Base-by-base conservation (phyloP, 768 basidiomycete genomes). In the Xerocomus potaroensis region DNA sequence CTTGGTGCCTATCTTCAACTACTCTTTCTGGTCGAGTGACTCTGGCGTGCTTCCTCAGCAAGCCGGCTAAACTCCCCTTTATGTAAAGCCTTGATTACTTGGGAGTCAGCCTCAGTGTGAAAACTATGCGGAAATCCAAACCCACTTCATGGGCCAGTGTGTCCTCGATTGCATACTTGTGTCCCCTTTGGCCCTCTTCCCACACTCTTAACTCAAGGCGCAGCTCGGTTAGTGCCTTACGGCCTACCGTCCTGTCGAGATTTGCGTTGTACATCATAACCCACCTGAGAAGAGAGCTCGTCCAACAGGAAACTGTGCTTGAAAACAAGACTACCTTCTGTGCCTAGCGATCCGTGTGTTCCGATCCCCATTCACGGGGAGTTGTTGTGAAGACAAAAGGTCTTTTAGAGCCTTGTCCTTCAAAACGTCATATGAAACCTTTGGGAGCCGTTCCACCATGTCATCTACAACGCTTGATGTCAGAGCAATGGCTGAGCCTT, bases 181-280 rank as follows among this genome's bases (percentile, higher is more conserved):
- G 63, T 23, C 48, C 59, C 50, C 73, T 77, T 42, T 64, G 71
- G 45, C 63, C 69, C 45, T 72, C 77, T 52, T 86, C 84, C 81
- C 80, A 82, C 54, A 63, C 66, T 52, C 69, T 75, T 58, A 87
- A 57, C 27, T 84, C 83, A 33, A 57, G 58, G 33, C 72, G 70
- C 12, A 87, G 70, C 29, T 76, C 74, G 1, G 60, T 49, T 45
- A 70, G 61, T 15, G 69, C 69, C 57, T 76, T 78, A 23, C 82
- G 73, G 36, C 73, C 67, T 15, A 54, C 41, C 16, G 72, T 71
- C 52, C 75, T 76, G 65, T 88, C 86, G 8, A 85, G 69, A 59
- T 87, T 88, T 23, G 84, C 78, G 50, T 88, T 88, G 54, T 74
- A 81, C 33, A 83, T 59, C 66, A 80, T 79, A 0, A 84, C 73